Evolutionary conservation across 177 flowering plant species (phyloP), one percentile per base, ranked within the genome.

Genomic region (Vitis hybrid): DNA sequence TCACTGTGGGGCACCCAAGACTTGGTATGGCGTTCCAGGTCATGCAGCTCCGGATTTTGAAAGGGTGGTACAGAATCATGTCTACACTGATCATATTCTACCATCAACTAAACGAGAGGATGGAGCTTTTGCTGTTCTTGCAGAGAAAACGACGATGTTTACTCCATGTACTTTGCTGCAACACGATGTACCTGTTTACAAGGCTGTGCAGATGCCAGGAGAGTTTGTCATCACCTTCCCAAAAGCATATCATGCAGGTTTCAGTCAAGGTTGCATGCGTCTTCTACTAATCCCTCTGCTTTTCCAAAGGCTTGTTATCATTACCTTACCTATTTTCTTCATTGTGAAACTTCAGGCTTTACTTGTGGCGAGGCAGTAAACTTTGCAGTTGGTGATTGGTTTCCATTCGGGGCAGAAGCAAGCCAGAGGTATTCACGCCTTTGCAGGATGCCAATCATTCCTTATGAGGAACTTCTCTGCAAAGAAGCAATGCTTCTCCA

Each of bases 361-460:
- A 77, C 74, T 20, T 76, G 73, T 71, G 80, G 77, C 1, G 82
- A 80, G 75, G 80, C 82, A 54, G 82, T 74, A 2, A 80, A 80
- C 54, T 67, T 80, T 71, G 77, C 80, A 11, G 56, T 65, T 52
- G 64, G 73, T 20, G 81, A 75, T 28, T 81, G 81, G 83, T 75
- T 81, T 63, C 73, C 66, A 11, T 62, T 72, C 6, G 83, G 80
- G 3, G 80, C 65, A 11, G 65, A 11, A 1, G 83, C 83, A 6
- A 50, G 71, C 17, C 4, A 22, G 6, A 71, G 69, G 13, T 75
- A 77, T 62, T 78, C 76, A 51, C n/a, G 11, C 62, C 69, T 77
- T 11, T 9, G 57, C 64, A 72, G 31, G 67, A 5, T 58, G 58
- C 68, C 67, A 2, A 56, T 77, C 52, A 53, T 80, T 44, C 80